These are phyloP conservation scores for Cordyceps sp. DNA, from an alignment of 2,329 filamentous ascomycete genomes.

Conservation along the genomic window DNA sequence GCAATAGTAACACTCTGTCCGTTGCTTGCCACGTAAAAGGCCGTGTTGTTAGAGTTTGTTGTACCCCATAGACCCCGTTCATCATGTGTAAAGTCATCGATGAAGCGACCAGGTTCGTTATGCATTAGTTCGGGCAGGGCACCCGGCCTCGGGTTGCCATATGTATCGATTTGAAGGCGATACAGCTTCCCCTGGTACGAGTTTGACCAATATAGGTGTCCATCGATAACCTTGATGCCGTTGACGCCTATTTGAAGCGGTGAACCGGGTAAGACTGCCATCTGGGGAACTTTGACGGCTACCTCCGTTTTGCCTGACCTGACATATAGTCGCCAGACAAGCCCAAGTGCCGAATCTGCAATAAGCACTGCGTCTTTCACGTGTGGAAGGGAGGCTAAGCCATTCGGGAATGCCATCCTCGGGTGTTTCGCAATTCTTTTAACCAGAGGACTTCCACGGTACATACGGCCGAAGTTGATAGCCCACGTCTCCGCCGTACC, in stretches of 20 bases:
- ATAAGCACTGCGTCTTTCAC: background rate
- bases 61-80: background rate
- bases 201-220: background rate
- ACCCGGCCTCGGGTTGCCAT: background rate
- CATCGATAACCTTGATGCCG: constrained; percentile 1
- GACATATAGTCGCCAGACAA: background rate
- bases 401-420: background rate
- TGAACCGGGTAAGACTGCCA: background rate
- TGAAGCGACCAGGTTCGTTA: background rate
- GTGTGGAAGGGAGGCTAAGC: background rate
- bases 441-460: background rate
- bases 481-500: background rate
- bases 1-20: background rate
- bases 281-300: background rate
- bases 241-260: constrained; percentile 1
- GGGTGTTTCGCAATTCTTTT: background rate
- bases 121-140: background rate
- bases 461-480: background rate
- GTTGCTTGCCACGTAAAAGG: background rate
- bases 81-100: constrained; percentile 1
- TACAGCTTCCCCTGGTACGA: background rate
- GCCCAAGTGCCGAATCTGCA: background rate
- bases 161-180: background rate
- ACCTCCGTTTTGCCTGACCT: background rate
- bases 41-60: background rate